Conservation (phyloP, 106 monocot species). For the Alisma plantagoaquatica region DNA sequence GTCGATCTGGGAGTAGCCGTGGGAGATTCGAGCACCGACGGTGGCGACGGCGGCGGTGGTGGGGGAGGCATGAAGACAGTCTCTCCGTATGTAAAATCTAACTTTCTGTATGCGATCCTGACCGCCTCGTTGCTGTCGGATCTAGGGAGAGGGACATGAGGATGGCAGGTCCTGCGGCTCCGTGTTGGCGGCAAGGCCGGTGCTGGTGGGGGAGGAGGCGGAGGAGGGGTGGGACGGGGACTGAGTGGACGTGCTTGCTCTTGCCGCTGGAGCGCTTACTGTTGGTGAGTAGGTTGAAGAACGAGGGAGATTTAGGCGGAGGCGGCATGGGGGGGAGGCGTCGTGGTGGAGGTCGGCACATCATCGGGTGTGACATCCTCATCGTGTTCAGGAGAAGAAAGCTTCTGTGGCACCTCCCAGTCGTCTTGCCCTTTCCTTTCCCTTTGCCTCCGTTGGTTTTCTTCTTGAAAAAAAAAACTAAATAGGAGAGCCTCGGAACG, state of each 20-base stretch:
- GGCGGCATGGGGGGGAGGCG: slow-evolving; percentile 29
- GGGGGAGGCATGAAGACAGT: slow-evolving; percentile 3
- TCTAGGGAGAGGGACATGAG: neutral
- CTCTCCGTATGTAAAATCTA: neutral
- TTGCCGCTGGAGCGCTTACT: slow-evolving; percentile 39
- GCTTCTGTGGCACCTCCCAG: neutral
- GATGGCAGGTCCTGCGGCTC: neutral
- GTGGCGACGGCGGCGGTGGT: slow-evolving; percentile 15
- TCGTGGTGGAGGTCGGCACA: slow-evolving; percentile 24
- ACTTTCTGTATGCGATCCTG: slow-evolving; percentile 12
- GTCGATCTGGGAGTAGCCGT: too few species aligned
- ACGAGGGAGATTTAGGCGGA: slow-evolving; percentile 39
- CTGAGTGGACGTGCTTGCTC: slow-evolving; percentile 26
- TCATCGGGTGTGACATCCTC: too few species aligned
- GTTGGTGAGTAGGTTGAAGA: slow-evolving; percentile 39
- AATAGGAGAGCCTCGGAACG: too few species aligned
- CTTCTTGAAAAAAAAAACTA: too few species aligned
- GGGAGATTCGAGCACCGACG: neutral
- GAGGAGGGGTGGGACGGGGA: slow-evolving; percentile 1
- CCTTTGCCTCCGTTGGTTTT: slow-evolving; percentile 20
- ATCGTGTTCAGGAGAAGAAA: slow-evolving; percentile 4
- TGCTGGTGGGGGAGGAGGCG: slow-evolving; percentile 2
- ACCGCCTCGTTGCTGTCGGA: neutral
- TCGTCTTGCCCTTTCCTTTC: slow-evolving; percentile 26
- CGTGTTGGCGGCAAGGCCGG: slow-evolving; percentile 1